Evolutionary conservation across 1,284 basidiomycete genomes (phyloP).

Genomic region (Trametes sp.): DNA sequence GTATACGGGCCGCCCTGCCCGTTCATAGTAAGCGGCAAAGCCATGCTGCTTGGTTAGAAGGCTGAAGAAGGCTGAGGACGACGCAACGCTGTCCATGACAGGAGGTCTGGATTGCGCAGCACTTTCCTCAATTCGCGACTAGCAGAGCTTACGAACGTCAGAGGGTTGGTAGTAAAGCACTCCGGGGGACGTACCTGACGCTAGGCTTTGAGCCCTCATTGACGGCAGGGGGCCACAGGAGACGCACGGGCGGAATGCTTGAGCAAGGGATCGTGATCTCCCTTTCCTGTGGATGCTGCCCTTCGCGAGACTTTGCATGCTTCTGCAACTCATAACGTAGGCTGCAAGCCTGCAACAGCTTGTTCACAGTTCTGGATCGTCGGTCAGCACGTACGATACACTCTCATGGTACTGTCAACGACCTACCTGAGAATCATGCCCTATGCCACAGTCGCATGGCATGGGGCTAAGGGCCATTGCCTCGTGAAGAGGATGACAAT

Average conservation of each 20-base stretch:
- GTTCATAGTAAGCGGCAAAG: neutral
- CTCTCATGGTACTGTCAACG: neutral
- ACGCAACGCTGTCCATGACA: neutral
- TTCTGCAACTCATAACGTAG: too few species aligned
- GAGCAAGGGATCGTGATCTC: neutral
- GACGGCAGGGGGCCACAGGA: too few species aligned
- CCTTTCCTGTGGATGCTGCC: too few species aligned
- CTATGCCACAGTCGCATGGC: neutral
- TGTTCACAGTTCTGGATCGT: too few species aligned
- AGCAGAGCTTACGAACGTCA: too few species aligned
- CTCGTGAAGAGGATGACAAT: neutral
- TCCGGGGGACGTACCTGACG: too few species aligned
- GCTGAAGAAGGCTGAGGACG: neutral
- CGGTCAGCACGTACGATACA: neutral
- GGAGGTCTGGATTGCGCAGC: neutral
- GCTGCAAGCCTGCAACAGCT: too few species aligned
- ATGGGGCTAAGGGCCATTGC: too few species aligned
- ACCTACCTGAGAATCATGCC: neutral
- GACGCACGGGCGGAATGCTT: too few species aligned
- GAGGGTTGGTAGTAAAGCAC: too few species aligned
- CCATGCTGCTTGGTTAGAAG: neutral
- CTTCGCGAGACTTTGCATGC: too few species aligned
- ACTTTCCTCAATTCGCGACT: neutral
- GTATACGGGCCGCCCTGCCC: neutral
- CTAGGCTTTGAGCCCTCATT: neutral